These are phyloP conservation scores for Arthromyces matolae DNA, from an alignment of 768 basidiomycete species.

Conservation along the genomic window DNA sequence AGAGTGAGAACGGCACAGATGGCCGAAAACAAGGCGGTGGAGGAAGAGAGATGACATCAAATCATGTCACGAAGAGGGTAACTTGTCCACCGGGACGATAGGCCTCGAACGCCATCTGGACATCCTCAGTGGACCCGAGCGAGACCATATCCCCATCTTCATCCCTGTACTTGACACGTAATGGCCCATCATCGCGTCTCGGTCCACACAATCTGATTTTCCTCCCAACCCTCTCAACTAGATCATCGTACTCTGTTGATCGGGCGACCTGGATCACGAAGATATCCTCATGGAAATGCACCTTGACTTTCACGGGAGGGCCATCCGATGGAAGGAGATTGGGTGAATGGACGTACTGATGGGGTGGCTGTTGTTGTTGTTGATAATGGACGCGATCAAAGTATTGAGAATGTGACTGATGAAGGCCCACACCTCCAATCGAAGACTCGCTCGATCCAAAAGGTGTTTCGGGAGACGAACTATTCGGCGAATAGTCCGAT, in stretches of 20 bases:
- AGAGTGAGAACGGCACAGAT: neutral
- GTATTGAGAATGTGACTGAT: slow-evolving; percentile 51
- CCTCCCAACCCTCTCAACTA: slow-evolving; percentile 86
- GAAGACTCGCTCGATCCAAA: slow-evolving; percentile 89
- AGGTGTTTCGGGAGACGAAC: slow-evolving; percentile 83
- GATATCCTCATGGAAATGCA: slow-evolving; percentile 92
- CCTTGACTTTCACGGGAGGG: slow-evolving; percentile 82
- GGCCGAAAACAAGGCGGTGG: neutral
- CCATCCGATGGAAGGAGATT: neutral
- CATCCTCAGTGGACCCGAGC: slow-evolving; percentile 87
- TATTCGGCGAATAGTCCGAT: slow-evolving; percentile 82
- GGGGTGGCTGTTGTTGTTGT: slow-evolving; percentile 47
- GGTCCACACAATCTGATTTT: slow-evolving; percentile 93
- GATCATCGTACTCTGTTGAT: slow-evolving; percentile 71
- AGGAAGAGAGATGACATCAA: slow-evolving; percentile 15
- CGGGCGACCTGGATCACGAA: slow-evolving; percentile 90
- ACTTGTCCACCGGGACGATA: slow-evolving; percentile 78
- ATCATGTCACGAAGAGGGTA: slow-evolving; percentile 73
- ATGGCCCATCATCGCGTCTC: slow-evolving; percentile 69
- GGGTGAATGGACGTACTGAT: slow-evolving; percentile 34
- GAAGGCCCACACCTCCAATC: slow-evolving; percentile 53
- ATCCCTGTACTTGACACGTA: slow-evolving; percentile 86
- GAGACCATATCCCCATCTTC: slow-evolving; percentile 91
- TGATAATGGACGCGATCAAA: slow-evolving; percentile 30
- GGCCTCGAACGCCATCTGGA: slow-evolving; percentile 90